These are phyloP conservation scores for Cryptosporidium muris DNA, from an alignment of 169 alveolate species.

Conservation along the genomic window DNA sequence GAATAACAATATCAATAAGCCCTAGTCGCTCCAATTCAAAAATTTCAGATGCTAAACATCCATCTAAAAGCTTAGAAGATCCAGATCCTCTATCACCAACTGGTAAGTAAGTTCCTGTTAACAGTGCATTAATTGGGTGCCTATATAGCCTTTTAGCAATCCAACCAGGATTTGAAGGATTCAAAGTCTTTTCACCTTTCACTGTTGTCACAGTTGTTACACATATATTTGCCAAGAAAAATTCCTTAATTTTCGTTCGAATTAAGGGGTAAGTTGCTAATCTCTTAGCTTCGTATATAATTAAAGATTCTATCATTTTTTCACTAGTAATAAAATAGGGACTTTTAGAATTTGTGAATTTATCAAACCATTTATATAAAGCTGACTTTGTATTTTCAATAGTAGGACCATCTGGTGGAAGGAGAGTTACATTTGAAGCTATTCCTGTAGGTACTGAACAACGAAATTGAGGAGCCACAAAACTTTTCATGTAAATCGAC, in stretches of 20 bases:
- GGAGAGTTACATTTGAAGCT: constrained; percentile 24
- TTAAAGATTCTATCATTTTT: constrained; percentile 39
- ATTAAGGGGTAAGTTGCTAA: constrained; percentile 53
- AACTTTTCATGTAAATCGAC: constrained; percentile 33
- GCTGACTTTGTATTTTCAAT: constrained; percentile 53
- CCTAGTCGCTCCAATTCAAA: constrained; percentile 63
- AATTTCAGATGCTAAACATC: constrained; percentile 46
- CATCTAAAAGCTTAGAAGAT: constrained; percentile 29
- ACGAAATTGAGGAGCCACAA: constrained; percentile 59
- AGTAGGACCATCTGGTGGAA: constrained; percentile 70
- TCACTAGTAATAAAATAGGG: constrained; percentile 33
- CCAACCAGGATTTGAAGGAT: constrained; percentile 46
- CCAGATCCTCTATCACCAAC: background rate
- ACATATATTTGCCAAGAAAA: constrained; percentile 50
- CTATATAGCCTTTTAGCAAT: constrained; percentile 52
- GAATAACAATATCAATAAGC: constrained; percentile 27
- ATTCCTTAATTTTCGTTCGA: constrained; percentile 32
- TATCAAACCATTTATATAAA: constrained; percentile 54
- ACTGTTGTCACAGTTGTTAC: constrained; percentile 65
- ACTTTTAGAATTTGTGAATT: constrained; percentile 25
- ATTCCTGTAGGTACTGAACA: constrained; percentile 59
- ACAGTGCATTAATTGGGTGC: constrained; percentile 41
- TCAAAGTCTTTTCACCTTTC: constrained; percentile 35
- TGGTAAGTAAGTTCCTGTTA: constrained; percentile 61
- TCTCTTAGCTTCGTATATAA: constrained; percentile 49